Conservation (phyloP, 306 rosid species). For the Dryas alaskensis region DNA sequence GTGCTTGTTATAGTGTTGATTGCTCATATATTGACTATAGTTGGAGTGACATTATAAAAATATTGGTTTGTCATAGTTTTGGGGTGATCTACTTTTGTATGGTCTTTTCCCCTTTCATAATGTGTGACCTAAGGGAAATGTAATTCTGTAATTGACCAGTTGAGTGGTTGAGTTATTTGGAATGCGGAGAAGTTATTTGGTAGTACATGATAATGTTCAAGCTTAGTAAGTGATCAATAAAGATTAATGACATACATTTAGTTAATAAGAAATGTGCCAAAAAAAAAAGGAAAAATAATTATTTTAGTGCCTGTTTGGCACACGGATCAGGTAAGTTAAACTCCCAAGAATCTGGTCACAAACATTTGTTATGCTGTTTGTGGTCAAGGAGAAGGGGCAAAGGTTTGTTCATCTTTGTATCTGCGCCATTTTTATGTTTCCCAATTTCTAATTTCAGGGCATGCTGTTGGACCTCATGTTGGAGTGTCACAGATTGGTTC, state of each 20-base stretch:
- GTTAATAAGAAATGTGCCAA: not conserved
- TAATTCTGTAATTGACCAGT: too few relatives aligned
- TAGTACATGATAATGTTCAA: not conserved
- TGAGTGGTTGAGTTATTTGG: not conserved
- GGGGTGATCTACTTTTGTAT: not conserved
- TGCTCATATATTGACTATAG: not conserved
- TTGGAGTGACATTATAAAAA: not conserved
- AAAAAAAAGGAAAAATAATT: not conserved
- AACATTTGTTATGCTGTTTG: not conserved
- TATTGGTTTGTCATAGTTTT: not conserved
- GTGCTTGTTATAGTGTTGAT: not conserved
- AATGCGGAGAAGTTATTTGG: not conserved
- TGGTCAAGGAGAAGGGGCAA: not conserved
- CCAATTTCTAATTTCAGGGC: conserved; percentile 41
- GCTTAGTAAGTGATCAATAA: not conserved
- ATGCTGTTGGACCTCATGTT: conserved; percentile 78
- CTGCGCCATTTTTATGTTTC: conserved; percentile 8
- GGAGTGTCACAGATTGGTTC: conserved; percentile 69
- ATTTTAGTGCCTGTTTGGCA: not conserved
- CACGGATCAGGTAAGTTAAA: not conserved
- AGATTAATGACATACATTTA: not conserved
- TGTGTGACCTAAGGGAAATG: too few relatives aligned
- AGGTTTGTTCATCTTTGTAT: not conserved
- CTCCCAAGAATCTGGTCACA: too few relatives aligned
- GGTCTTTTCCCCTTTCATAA: too few relatives aligned